A percentile compares a stretch with the other conserved stretches of the same genome.
These are phyloP conservation scores for Fusarium vanettenii DNA, from an alignment of 2,329 filamentous ascomycete species.

Conservation along the genomic window DNA sequence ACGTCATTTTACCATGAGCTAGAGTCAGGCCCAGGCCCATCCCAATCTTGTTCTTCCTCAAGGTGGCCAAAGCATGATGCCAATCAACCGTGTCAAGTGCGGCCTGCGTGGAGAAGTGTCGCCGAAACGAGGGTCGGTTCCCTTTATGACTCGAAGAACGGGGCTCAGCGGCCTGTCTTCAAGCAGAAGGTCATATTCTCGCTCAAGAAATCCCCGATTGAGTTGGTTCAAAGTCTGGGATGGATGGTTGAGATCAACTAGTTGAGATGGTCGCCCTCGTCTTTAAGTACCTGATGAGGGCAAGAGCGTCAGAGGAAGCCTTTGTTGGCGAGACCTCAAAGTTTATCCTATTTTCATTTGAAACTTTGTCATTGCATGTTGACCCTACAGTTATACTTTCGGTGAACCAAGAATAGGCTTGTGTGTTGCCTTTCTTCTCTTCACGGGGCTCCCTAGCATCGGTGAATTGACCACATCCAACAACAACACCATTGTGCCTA, in stretches of 20 bases:
- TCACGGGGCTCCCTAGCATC: not conserved
- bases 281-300: not conserved
- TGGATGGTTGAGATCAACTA: too few relatives aligned
- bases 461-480: not conserved
- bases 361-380: not conserved
- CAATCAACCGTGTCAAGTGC: too few relatives aligned
- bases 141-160: not conserved
- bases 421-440: not conserved
- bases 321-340: not conserved
- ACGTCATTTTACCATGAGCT: too few relatives aligned
- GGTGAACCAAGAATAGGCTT: not conserved
- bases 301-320: not conserved
- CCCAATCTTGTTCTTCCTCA: too few relatives aligned
- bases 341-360: not conserved
- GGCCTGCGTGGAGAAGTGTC: not conserved
- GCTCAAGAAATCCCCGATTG: not conserved
- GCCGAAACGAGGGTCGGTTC: not conserved
- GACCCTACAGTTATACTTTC: not conserved
- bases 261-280: not conserved
- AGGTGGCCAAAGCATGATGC: too few relatives aligned
- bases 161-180: not conserved
- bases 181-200: not conserved
- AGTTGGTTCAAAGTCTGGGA: not conserved
- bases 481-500: not conserved
- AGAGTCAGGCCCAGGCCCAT: too few relatives aligned